Conservation (phyloP, 768 basidiomycete genomes). For the Psilocybe azurescens region DNA sequence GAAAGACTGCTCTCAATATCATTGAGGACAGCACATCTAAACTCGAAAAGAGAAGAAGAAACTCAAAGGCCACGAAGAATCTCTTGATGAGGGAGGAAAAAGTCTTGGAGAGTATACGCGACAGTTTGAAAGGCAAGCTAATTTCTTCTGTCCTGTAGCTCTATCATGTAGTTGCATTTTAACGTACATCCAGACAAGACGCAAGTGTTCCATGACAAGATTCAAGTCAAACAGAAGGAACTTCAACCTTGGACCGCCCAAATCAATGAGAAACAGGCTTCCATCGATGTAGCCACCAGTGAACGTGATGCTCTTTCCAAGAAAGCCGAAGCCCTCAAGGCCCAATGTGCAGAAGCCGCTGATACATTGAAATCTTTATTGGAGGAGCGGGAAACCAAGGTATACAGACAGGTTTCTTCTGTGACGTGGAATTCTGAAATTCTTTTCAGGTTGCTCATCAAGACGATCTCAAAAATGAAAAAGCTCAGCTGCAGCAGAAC, state of each 20-base stretch:
- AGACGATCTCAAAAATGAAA: slow-evolving; percentile 48
- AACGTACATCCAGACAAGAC: slow-evolving; percentile 95
- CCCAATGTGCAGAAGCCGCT: slow-evolving; percentile 45
- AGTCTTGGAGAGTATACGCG: slow-evolving; percentile 79
- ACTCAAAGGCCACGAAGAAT: slow-evolving; percentile 69
- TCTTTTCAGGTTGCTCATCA: slow-evolving; percentile 48
- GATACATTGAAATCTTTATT: slow-evolving; percentile 41
- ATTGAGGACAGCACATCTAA: slow-evolving; percentile 73
- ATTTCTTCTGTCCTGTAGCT: not conserved
- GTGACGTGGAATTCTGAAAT: not conserved
- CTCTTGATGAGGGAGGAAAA: slow-evolving; percentile 81
- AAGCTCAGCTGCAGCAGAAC: slow-evolving; percentile 47
- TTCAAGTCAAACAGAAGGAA: slow-evolving; percentile 91
- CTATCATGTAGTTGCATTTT: not conserved
- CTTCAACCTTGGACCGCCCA: slow-evolving; percentile 94
- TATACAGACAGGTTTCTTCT: slow-evolving; percentile 26
- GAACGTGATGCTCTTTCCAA: slow-evolving; percentile 82
- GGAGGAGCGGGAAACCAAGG: slow-evolving; percentile 61
- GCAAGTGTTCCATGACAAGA: slow-evolving; percentile 90
- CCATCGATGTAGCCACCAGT: slow-evolving; percentile 82
- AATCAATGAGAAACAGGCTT: slow-evolving; percentile 83
- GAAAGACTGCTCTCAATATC: slow-evolving; percentile 65
- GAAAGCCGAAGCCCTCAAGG: slow-evolving; percentile 66
- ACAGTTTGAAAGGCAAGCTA: slow-evolving; percentile 81
- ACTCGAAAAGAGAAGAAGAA: slow-evolving; percentile 73